Percentiles rank a stretch among this genome's conserved stretches.
Evolutionary conservation across 1,284 basidiomycete species (phyloP).

Genomic region (Coniferiporia weirii): DNA sequence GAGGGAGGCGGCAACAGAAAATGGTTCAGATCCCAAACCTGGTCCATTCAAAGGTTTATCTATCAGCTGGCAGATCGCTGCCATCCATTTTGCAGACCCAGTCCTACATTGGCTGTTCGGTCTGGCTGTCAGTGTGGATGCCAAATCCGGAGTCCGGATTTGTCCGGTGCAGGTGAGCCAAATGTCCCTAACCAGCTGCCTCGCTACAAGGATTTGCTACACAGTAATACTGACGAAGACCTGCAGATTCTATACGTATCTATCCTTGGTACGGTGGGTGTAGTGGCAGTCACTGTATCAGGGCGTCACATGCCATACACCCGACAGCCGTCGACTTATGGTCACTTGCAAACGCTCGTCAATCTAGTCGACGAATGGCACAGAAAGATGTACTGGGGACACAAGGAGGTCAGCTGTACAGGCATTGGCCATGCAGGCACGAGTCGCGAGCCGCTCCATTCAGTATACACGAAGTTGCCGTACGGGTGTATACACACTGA

Average conservation of each 20-base stretch:
- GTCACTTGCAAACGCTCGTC: conserved; percentile 1
- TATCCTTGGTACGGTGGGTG: neutral
- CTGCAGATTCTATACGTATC: neutral
- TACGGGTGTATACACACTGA: too few relatives aligned
- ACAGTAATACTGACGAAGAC: neutral
- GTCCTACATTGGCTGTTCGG: conserved; percentile 19
- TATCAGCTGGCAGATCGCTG: conserved; percentile 2
- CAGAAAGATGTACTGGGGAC: conserved; percentile 4
- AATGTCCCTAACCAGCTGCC: too few relatives aligned
- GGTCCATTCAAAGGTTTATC: conserved; percentile 1
- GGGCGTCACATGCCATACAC: neutral
- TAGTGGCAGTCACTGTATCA: neutral
- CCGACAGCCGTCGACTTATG: conserved; percentile 1
- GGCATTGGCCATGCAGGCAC: too few relatives aligned
- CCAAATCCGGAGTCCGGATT: conserved; percentile 1
- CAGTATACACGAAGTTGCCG: too few relatives aligned
- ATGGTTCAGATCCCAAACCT: conserved; percentile 7
- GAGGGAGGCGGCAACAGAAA: conserved; percentile 3
- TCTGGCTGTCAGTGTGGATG: conserved; percentile 16
- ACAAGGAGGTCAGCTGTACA: neutral
- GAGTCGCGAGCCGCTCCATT: too few relatives aligned
- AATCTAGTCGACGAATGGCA: conserved; percentile 2
- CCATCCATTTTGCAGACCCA: conserved; percentile 9
- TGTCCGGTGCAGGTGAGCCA: too few relatives aligned
- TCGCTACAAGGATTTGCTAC: neutral